Conservation (phyloP, 2,329 filamentous ascomycete genomes). For the Hymenotorrendiella dingleyae region DNA sequence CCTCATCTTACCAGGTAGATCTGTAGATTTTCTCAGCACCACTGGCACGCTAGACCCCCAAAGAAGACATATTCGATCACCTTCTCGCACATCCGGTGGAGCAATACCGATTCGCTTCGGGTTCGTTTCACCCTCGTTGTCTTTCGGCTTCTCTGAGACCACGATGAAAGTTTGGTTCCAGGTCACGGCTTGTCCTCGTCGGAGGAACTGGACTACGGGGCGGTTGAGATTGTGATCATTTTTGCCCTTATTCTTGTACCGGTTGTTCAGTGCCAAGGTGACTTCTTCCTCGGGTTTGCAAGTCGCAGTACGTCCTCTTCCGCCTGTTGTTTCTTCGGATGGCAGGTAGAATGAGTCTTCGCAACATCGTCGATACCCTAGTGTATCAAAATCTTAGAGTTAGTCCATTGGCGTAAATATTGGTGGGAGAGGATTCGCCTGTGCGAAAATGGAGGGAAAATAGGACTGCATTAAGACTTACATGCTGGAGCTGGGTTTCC, state of each 20-base stretch:
- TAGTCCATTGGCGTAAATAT: too few species aligned
- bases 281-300: background rate
- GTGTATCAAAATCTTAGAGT: too few species aligned
- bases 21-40: too few species aligned
- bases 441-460: too few species aligned
- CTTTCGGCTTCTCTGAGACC: too few species aligned
- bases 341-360: background rate
- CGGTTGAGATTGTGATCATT: too few species aligned
- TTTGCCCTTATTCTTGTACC: background rate
- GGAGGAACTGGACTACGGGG: too few species aligned
- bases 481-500: background rate
- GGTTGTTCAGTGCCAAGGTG: background rate
- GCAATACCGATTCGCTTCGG: background rate
- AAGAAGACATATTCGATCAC: constrained; percentile 2
- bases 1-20: too few species aligned
- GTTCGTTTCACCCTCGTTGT: too few species aligned
- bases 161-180: background rate
- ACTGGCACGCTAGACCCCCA: constrained; percentile 1
- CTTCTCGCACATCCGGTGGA: background rate
- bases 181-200: background rate
- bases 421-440: too few species aligned
- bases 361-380: background rate
- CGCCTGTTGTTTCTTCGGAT: background rate
- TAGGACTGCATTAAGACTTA: too few species aligned
- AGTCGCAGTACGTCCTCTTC: background rate